These are phyloP conservation scores for Colletotrichum tropicicola DNA, from an alignment of 2,329 filamentous ascomycete genomes.

Conservation along the genomic window DNA sequence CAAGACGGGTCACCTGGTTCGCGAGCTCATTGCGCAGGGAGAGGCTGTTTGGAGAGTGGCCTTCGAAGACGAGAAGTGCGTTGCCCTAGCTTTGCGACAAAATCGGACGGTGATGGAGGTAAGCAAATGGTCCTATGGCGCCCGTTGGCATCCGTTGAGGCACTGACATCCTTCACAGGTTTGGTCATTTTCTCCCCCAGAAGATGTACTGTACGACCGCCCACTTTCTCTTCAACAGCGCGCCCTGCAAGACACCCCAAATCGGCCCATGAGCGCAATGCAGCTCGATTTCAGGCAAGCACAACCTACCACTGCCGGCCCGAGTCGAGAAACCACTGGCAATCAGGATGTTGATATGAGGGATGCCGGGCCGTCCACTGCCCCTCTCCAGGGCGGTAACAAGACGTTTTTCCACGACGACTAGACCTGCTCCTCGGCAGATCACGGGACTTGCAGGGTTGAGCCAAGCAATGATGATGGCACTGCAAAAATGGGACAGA, in stretches of 20 bases:
- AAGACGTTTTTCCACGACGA: constrained; percentile 62
- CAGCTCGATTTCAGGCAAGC: constrained; percentile 52
- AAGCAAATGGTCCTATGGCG: too few species aligned
- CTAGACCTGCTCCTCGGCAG: constrained; percentile 34
- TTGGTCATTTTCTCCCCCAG: constrained; percentile 92
- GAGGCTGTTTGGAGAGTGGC: constrained; percentile 98
- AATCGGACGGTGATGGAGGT: constrained; percentile 98
- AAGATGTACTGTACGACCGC: constrained; percentile 68
- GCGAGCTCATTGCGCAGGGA: constrained; percentile 89
- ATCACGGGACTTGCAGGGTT: neutral
- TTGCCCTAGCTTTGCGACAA: constrained; percentile 88
- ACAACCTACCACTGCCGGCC: constrained; percentile 38
- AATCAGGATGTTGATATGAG: constrained; percentile 64
- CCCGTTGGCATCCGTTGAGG: neutral
- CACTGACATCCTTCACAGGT: constrained; percentile 66
- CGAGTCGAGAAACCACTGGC: constrained; percentile 43
- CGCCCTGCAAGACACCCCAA: constrained; percentile 52
- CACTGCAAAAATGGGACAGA: too few species aligned
- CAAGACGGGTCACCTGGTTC: constrained; percentile 87
- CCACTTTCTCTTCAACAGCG: constrained; percentile 60
- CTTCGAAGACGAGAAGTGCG: constrained; percentile 98
- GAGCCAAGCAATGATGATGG: too few species aligned
- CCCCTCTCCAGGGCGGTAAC: constrained; percentile 57
- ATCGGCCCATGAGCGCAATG: constrained; percentile 61
- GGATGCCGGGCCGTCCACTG: constrained; percentile 64